Evolutionary conservation across 1,284 basidiomycete species (phyloP).

Genomic region (Neotropicomus parvogracilis): DNA sequence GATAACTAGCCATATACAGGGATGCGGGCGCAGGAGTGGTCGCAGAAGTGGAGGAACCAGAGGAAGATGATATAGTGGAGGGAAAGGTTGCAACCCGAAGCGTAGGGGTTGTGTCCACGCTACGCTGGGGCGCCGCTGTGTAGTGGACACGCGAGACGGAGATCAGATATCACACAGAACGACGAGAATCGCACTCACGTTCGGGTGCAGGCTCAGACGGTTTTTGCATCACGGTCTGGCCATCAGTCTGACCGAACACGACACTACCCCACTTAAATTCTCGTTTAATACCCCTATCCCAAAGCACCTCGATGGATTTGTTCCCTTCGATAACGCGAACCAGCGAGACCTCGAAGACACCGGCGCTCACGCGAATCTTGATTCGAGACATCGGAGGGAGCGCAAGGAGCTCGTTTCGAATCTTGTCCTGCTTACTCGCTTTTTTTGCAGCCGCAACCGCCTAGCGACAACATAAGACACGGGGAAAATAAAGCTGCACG

Average conservation of each 20-base stretch:
- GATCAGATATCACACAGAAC: constrained; percentile 1
- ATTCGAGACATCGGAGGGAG: constrained; percentile 68
- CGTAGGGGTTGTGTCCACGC: constrained; percentile 13
- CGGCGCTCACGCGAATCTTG: constrained; percentile 75
- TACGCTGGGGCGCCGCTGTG: constrained; percentile 18
- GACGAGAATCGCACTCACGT: constrained; percentile 28
- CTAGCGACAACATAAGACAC: constrained; percentile 36
- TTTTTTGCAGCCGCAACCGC: constrained; percentile 69
- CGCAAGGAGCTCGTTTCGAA: constrained; percentile 60
- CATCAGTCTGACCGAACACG: constrained; percentile 61
- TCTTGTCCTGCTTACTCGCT: constrained; percentile 63
- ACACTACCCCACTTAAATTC: constrained; percentile 81
- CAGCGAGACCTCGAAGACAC: constrained; percentile 77
- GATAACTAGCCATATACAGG: constrained; percentile 24
- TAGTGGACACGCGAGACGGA: constrained; percentile 1
- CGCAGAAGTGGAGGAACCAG: constrained; percentile 21
- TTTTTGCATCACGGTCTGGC: constrained; percentile 57
- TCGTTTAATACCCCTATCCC: constrained; percentile 65
- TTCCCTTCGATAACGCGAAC: constrained; percentile 65
- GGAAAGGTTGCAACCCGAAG: constrained; percentile 37
- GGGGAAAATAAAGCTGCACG: not conserved
- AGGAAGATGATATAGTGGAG: constrained; percentile 28
- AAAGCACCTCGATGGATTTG: constrained; percentile 71
- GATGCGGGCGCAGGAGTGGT: constrained; percentile 23
- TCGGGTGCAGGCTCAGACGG: constrained; percentile 49